Evolutionary conservation across 345 rosid genomes (phyloP), one percentile per base, ranked within the genome.

Genomic region (Gossypium sturtianum): DNA sequence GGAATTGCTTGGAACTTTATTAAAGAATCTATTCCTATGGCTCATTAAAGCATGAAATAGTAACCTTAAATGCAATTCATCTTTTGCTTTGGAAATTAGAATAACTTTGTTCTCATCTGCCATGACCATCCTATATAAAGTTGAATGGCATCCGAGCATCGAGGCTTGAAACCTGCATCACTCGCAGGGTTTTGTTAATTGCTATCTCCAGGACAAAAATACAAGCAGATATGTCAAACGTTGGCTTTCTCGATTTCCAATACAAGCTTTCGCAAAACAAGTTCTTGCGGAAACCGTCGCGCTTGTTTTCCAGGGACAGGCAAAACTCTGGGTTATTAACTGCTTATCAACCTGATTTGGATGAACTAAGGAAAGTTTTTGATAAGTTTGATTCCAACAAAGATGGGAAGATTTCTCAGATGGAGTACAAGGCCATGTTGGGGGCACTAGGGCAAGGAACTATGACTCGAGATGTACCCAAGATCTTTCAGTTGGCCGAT

Each of bases 341-440:
- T 0, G 60, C 80, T 12, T 76, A 70, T 80, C 90, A 84, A 83
- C 95, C 93, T n/a, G 83, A 87, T 53, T 16, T 68, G 47, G 79
- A 79, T 10, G 97, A 91, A 83, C 81, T 89, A 91, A 89, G 76
- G 84, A 77, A 74, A 23, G 94, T 92, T 47, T 94, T 92, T 72
- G 84, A 87, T 60, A 92, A 85, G 61, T 89, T 92, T 66, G 95
- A 91, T 45, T n/a, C 87, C 47, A 85, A 92, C 79, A 89, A 82
- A 80, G 98, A 92, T 52, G 98, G 97, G 3, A 92, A 89, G 76
- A 89, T 94, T 43, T 92, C 97, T 47, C 95, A 84, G 83, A 78
- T 75, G 41, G 95, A 92, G 80, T 94, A 94, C 88, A 89, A 85
- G 73, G 91, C 82, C 25, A 83, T 86, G 5, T 75, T 94, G 66